Base-by-base conservation (phyloP, 495 filamentous ascomycete genomes). In the Friedmanniomyces simplex region DNA sequence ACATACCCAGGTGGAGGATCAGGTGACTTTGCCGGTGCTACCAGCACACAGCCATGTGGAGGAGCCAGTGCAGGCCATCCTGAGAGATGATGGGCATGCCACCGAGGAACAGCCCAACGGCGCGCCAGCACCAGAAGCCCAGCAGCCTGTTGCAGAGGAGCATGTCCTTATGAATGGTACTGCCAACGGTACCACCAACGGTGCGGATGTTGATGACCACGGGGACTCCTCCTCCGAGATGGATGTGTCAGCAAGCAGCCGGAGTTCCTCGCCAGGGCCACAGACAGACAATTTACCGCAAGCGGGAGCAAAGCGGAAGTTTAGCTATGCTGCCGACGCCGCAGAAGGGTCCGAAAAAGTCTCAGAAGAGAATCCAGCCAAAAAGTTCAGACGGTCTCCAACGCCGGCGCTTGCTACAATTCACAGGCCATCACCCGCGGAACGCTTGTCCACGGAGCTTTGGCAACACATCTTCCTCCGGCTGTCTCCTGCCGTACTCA, bases 401-500 rank as follows among this genome's bases (percentile, higher is more conserved):
- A 36, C 51, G 5, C 11, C 21, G 11, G 11, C 6, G 13, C 8
- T n/a, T n/a, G n/a, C 26, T 14, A 2, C 34, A 10, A 26, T 24
- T 20, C 4, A 14, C 18, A 32, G 2, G 2, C 3, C 16, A 12
- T 36, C 28, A 47, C 30, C 28, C 25, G 39, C 26, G 26, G 25
- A 43, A 14, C 43, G 64, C 5, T 59, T 68, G 22, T 60, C 64
- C 4, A 52, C 63, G 42, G 67, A 63, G 43, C 41, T 67, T 41
- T 71, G 68, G 70, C 71, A 73, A 58, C 60, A 68, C 42, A 55
- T 73, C 26, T 71, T 72, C 63, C 54, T 61, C 32, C 65, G 55
- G 14, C 60, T 71, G 34, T 54, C 63, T 7, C 66, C 68, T 22
- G 43, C 52, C 37, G 55, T 52, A 32, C 67, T 73, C 36, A 57